These are phyloP conservation scores for Clavariopsis aquatica DNA, from an alignment of 495 filamentous ascomycete genomes.

Conservation along the genomic window DNA sequence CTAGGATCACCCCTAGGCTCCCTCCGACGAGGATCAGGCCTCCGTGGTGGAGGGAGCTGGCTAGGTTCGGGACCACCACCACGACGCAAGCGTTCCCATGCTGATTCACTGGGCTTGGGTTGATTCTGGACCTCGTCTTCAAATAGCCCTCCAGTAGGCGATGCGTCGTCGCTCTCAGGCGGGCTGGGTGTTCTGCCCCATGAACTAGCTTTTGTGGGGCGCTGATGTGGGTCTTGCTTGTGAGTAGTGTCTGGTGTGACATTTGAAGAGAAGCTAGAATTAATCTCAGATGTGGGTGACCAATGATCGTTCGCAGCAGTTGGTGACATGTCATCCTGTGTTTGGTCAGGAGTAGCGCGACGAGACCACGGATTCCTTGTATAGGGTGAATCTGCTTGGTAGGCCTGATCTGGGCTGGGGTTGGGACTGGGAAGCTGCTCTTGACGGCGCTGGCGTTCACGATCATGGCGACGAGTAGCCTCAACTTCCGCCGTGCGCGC, in stretches of 20 bases:
- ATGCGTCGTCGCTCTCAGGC: slow-evolving; percentile 16
- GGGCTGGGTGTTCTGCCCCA: slow-evolving; percentile 13
- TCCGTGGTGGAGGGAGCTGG: neutral
- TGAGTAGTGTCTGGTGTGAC: neutral
- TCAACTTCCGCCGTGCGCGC: neutral
- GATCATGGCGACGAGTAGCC: no score
- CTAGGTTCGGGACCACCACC: slow-evolving; percentile 11
- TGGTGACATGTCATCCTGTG: slow-evolving; percentile 31
- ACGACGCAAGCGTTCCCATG: slow-evolving; percentile 35
- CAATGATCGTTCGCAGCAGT: slow-evolving; percentile 26
- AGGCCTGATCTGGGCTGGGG: neutral
- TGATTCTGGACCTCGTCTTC: slow-evolving; percentile 23
- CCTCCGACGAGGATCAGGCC: slow-evolving; percentile 3
- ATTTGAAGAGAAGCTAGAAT: slow-evolving; percentile 9
- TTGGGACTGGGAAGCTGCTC: neutral
- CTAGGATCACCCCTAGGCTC: slow-evolving; percentile 20
- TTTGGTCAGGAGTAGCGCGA: neutral
- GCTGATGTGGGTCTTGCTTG: neutral
- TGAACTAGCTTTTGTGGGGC: neutral
- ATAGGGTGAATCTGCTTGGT: neutral
- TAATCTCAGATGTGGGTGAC: slow-evolving; percentile 1
- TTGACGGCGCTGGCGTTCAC: neutral
- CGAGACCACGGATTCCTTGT: neutral
- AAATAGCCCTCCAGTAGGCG: slow-evolving; percentile 22
- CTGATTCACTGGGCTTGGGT: slow-evolving; percentile 21